Evolutionary conservation across 2,329 filamentous ascomycete species (phyloP), one percentile per base, ranked within the genome.

Genomic region (Basipetospora chlamydospora): DNA sequence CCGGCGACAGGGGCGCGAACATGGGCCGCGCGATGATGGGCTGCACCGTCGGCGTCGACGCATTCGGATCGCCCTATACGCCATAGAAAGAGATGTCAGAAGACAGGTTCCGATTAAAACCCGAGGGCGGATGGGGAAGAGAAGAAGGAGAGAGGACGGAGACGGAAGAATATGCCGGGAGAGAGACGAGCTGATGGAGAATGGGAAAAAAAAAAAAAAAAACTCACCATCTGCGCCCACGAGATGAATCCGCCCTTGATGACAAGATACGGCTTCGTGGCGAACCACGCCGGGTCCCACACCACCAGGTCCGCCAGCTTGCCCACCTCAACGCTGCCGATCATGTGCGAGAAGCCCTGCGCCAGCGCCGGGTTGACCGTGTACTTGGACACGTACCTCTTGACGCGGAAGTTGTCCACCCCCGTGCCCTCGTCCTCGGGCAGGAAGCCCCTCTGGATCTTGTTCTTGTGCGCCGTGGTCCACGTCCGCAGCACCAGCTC

Each of bases 381-480:
- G 57, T 95, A 95, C 62, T 96, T 96, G 61, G 80, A 85, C 31
- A 96, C 68, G 54, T 96, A 96, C 18, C 88, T 63, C 64, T 92
- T 94, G 6, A 93, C 88, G 28, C 88, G 67, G 60, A 85, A 86
- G 56, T 96, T 96, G 52, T 96, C 88, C 0, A 81, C 84, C 9
- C 66, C 79, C 0, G 81, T 79, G 16, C 71, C 83, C 43, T 79
- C 67, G 49, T 96, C 88, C 61, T 93, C 82, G 6, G 71, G 63
- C 20, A 96, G 59, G 1, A 58, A 51, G 0, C 88, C 88, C 7
- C 87, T 72, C 59, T 95, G 86, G 13, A 77, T 53, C 59, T 93
- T 94, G 56, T 96, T 96, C 71, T 95, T 95, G 60, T 95, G 85
- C 1, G 88, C 88, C 3, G 88, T 96, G 58, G 95, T 87, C 88